Percentiles rank a stretch among this genome's conserved stretches.
Conservation (phyloP, 768 basidiomycete genomes). For the Russula earlei region DNA sequence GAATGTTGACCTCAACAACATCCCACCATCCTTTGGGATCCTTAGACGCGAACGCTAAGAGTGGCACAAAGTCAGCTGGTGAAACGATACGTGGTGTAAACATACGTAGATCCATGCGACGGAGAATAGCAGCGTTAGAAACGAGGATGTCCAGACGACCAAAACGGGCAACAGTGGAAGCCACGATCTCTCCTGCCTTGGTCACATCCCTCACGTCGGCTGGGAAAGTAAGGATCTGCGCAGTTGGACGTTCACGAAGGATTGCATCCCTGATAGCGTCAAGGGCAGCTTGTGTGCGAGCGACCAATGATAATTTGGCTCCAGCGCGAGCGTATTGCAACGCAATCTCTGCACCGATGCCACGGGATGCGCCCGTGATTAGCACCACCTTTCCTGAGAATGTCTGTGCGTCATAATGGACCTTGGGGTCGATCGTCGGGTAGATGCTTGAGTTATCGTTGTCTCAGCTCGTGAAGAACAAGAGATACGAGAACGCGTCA, state of each 20-base stretch:
- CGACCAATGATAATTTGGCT: conserved; percentile 12
- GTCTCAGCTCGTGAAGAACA: background rate
- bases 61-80: background rate
- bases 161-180: background rate
- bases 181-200: background rate
- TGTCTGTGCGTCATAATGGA: too few species aligned
- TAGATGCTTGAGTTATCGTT: background rate
- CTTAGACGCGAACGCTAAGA: too few species aligned
- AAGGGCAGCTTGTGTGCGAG: conserved; percentile 1
- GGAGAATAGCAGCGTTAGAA: conserved; percentile 1
- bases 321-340: conserved; percentile 16
- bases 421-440: too few species aligned
- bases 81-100: background rate
- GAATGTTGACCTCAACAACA: background rate
- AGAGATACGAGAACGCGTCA: background rate
- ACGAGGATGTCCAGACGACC: conserved; percentile 9
- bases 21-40: background rate
- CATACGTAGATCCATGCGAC: background rate
- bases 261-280: background rate
- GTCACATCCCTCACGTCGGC: conserved; percentile 1
- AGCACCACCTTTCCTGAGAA: background rate
- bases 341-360: conserved; percentile 18
- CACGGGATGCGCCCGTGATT: background rate
- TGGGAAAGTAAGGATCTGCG: conserved; percentile 1
- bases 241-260: background rate